phyloP scores from a whole-genome alignment of 2,329 filamentous ascomycete species.

The Gnomoniopsis smithogilvyi region DNA sequence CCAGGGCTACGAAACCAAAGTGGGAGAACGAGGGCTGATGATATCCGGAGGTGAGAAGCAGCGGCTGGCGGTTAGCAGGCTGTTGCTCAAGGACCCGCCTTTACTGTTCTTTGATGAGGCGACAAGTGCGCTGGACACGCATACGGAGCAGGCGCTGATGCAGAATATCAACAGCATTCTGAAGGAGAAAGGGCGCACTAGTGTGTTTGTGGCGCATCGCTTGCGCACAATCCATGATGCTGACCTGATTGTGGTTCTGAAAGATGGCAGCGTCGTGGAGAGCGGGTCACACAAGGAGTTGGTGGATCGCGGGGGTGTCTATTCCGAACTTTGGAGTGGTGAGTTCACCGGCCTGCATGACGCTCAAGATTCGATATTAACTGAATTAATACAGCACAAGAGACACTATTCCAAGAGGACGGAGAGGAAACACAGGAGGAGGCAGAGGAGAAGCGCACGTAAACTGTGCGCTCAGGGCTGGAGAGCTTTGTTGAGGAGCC shows the following conservation, averaged over 20 bases:
- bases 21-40: conserved; percentile 94
- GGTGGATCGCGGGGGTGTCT: conserved; percentile 74
- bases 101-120: conserved; percentile 94
- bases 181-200: conserved; percentile 82
- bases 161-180: conserved; percentile 91
- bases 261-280: conserved; percentile 81
- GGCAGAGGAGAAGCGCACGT: conserved; percentile 48
- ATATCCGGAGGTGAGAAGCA: conserved; percentile 95
- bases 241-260: conserved; percentile 87
- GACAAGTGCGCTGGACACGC: conserved; percentile 86
- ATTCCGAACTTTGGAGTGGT: conserved; percentile 89
- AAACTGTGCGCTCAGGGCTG: background rate
- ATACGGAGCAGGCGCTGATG: conserved; percentile 88
- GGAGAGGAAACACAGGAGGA: conserved; percentile 37
- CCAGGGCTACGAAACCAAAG: conserved; percentile 85
- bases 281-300: conserved; percentile 83
- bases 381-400: conserved; percentile 49
- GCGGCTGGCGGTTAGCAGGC: conserved; percentile 75
- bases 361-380: background rate
- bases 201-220: conserved; percentile 91
- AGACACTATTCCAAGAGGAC: conserved; percentile 53
- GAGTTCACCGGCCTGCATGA: conserved; percentile 33
- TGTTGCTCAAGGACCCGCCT: conserved; percentile 86
- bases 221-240: conserved; percentile 91
- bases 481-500: too few relatives aligned